Base-by-base conservation (phyloP, 306 rosid species). In the Astragalus membranaceus region DNA sequence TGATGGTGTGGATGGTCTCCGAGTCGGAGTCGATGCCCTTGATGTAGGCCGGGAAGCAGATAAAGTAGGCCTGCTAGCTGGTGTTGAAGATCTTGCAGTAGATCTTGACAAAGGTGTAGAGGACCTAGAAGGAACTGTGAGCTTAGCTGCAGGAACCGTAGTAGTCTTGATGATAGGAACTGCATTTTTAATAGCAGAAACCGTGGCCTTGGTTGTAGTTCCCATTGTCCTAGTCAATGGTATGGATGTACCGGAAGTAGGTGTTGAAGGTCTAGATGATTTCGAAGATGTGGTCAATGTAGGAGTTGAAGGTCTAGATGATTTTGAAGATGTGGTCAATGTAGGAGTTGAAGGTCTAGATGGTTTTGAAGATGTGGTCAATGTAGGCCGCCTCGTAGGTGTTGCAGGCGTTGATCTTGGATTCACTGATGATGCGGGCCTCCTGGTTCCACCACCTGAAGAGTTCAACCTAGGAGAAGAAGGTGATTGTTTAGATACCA, bases 321-420 rank as follows among this genome's bases (percentile, higher is more conserved):
- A 77, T 78, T 80, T 91, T 63, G 95, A 84, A 20, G 85, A 68
- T 10, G 89, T 48, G 43, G 81, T 75, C 81, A 96, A 88, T 75
- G 92, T 90, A 71, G 98, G 98, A 7, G 98, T 94, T 61, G 93
- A 88, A 46, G 98, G 69, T 81, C 96, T 87, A 64, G 96, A 85
- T 60, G 96, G 75, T 78, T 80, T 91, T 63, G 95, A 84, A 20
- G 85, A 68, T 10, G 89, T 48, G 43, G 81, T 75, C 82, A 86
- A 79, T 30, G 91, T 75, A 60, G 91, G 75, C 4, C 95, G 89
- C 68, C 95, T 85, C 67, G 92, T 91, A 72, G 99, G 96, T 78
- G 96, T 88, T 39, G 89, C 86, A 58, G 92, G 82, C 76, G 97
- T 87, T 75, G 92, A 89, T 80, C 96, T 96, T 52, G 88, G 89